phyloP scores from a whole-genome alignment of 352 stramenopile species.

The Pythium insidiosum region DNA sequence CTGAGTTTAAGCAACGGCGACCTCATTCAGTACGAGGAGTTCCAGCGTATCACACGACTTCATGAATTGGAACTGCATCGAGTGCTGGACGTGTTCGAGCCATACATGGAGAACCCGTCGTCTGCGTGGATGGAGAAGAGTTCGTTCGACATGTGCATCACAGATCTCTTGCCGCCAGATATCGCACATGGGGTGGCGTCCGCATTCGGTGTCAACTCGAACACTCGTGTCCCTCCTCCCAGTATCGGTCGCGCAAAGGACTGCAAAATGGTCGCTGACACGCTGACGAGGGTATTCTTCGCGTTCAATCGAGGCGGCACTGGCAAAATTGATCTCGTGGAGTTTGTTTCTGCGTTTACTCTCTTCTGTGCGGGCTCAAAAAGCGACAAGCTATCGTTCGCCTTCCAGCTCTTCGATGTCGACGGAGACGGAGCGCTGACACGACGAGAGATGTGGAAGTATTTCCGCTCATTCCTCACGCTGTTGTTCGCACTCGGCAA shows the following conservation, averaged over 20 bases:
- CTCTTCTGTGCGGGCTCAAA: conserved; percentile 94
- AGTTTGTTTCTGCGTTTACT: conserved; percentile 92
- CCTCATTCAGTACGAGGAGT: conserved; percentile 72
- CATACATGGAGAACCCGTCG: conserved; percentile 44
- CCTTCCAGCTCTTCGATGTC: conserved; percentile 87
- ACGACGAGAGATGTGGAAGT: conserved; percentile 88
- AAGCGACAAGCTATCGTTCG: conserved; percentile 91
- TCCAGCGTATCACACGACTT: conserved; percentile 69
- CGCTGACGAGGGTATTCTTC: conserved; percentile 73
- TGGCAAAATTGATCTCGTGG: conserved; percentile 75
- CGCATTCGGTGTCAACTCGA: conserved; percentile 55
- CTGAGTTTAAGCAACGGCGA: conserved; percentile 81
- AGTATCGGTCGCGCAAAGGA: conserved; percentile 63
- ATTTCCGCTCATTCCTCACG: conserved; percentile 91
- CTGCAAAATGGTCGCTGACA: conserved; percentile 71
- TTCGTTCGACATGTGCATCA: conserved; percentile 68
- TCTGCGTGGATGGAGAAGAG: conserved; percentile 71
- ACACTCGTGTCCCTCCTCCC: conserved; percentile 41
- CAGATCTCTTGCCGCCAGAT: conserved; percentile 41
- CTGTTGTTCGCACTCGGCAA: conserved; percentile 93
- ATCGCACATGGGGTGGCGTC: conserved; percentile 42
- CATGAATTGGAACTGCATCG: conserved; percentile 57
- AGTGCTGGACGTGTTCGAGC: conserved; percentile 67
- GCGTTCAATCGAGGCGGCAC: conserved; percentile 81
- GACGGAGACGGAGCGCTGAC: conserved; percentile 88